Evolutionary conservation across 768 basidiomycete genomes (phyloP), one percentile per base, ranked within the genome.

Genomic region (Lentinus brumalis): DNA sequence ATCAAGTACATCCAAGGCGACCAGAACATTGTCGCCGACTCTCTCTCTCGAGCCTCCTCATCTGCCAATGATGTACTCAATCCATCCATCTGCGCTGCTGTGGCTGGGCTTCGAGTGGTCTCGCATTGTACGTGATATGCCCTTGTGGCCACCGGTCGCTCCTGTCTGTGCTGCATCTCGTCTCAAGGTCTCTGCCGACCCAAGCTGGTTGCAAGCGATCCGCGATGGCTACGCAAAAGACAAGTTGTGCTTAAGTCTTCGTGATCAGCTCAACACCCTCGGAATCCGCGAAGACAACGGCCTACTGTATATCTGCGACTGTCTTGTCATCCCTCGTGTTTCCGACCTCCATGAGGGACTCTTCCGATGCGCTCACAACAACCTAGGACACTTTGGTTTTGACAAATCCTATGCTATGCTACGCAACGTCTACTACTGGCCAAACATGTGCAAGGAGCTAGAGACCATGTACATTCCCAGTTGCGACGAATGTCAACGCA

Each of bases 1-100:
- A 74, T 80, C 16, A 52, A 56, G 4, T 81, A 79, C 56, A 60
- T 83, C 70, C 47, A 65, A 0, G 80, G 80, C 0, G 64, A 66
- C 1, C 68, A 73, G 0, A 81, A 83, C 21, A 2, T 26, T 26
- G 21, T 26, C 21, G 21, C 62, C 65, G 74, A 1, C 60, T 76
- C 0, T 71, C 76, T 71, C 76, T 2, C 79, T 82, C 65, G 71
- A 77, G 53, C 29, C 29, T 18, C 53, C 62, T 18, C 51, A 29
- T 12, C 40, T 7, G 4, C 21, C 18, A 3, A 21, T 21, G 15
- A 26, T 26, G n/a, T 39, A 9, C 38, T 0, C 62, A 81, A 10
- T 80, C 47, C 47, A 10, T 7, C 47, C 26, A 26, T 29, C 18
- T 26, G 47, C 18, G 52, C 52, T 14, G 52, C 52, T 21, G 40